Percentiles rank a stretch among this genome's conserved stretches.
Evolutionary conservation across 2,329 filamentous ascomycete genomes (phyloP).

Genomic region (Fusarium keratoplasticum): DNA sequence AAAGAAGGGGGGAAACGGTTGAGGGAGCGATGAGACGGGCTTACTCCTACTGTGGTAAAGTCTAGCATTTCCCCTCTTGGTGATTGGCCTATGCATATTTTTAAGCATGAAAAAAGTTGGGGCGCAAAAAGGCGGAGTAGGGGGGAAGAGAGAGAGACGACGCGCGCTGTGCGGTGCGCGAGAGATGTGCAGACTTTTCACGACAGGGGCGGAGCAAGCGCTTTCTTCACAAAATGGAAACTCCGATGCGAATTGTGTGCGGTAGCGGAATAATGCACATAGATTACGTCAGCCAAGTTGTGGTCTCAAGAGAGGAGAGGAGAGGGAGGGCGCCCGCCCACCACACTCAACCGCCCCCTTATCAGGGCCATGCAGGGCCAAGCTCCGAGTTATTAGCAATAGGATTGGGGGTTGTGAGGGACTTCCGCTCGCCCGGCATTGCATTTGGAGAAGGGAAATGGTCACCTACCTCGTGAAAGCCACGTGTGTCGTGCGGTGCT

Average conservation of each 20-base stretch:
- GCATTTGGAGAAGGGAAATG: neutral
- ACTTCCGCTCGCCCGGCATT: conserved; percentile 21
- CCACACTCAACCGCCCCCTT: neutral
- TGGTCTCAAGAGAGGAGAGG: neutral
- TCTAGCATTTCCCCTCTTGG: neutral
- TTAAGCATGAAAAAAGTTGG: conserved; percentile 28
- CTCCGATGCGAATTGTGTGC: neutral
- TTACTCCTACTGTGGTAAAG: neutral
- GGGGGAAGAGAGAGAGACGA: neutral
- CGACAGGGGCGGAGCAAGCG: neutral
- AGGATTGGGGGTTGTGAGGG: neutral
- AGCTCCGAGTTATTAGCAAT: neutral
- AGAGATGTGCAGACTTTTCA: neutral
- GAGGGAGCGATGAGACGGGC: neutral
- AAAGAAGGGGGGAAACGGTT: neutral
- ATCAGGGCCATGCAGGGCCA: conserved; percentile 13
- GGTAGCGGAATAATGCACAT: neutral
- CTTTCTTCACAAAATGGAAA: neutral
- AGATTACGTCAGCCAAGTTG: conserved; percentile 1
- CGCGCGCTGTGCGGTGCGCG: neutral
- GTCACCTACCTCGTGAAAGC: neutral
- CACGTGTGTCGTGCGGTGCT: conserved; percentile 6
- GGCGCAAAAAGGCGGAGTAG: conserved; percentile 14
- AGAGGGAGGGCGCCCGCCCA: neutral
- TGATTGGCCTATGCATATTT: conserved; percentile 1